Evolutionary conservation across 768 basidiomycete species (phyloP).

Genomic region (Lyophyllum atratum): DNA sequence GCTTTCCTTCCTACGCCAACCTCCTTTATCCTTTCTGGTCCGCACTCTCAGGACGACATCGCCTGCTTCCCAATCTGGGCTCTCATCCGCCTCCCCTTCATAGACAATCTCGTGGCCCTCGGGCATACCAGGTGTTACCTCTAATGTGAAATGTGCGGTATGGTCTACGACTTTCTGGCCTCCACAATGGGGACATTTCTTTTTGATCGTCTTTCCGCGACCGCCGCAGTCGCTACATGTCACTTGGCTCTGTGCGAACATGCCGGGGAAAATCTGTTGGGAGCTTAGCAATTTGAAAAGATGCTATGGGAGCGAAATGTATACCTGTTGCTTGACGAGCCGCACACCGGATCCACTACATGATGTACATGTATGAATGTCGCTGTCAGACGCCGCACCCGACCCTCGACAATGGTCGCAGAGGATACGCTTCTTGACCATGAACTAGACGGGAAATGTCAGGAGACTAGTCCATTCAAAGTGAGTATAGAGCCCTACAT

Average conservation of each 20-base stretch:
- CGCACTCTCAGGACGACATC: conserved; percentile 88
- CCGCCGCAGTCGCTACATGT: conserved; percentile 86
- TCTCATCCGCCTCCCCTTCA: conserved; percentile 97
- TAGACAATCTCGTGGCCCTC: conserved; percentile 93
- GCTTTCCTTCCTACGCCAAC: conserved; percentile 87
- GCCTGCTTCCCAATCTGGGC: conserved; percentile 93
- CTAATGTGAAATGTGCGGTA: conserved; percentile 80
- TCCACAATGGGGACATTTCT: conserved; percentile 78
- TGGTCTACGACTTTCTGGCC: conserved; percentile 84
- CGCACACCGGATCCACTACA: conserved; percentile 89
- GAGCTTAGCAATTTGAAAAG: neutral
- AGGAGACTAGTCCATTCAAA: conserved; percentile 20
- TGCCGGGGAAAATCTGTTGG: conserved; percentile 85
- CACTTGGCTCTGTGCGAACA: conserved; percentile 88
- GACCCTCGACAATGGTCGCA: conserved; percentile 97
- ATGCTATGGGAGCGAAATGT: neutral
- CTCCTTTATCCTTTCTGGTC: conserved; percentile 75
- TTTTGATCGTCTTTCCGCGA: conserved; percentile 76
- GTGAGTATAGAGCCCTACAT: conserved; percentile 46
- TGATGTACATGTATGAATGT: conserved; percentile 83
- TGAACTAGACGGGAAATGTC: conserved; percentile 59
- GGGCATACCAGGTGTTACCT: conserved; percentile 85
- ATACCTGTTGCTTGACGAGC: conserved; percentile 78
- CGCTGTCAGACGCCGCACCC: conserved; percentile 86
- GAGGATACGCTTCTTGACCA: conserved; percentile 87